Evolutionary conservation across 345 rosid genomes (phyloP), one percentile per base, ranked within the genome.

Genomic region (Eucalyptus marginata): DNA sequence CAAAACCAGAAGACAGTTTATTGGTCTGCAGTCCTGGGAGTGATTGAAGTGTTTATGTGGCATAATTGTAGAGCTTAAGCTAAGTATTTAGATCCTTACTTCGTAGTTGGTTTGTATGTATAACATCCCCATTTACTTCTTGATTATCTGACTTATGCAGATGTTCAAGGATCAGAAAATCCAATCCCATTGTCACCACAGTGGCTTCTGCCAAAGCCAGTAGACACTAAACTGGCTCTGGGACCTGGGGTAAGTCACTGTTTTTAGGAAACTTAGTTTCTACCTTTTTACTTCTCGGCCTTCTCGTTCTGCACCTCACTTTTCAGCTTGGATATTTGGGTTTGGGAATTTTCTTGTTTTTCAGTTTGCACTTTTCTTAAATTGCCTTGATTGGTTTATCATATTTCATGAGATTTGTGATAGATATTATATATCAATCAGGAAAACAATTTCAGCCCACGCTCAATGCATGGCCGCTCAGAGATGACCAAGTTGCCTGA

Each of bases 201-300:
- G 92, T 97, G 99, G 99, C 99, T 97, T 93, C 95, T 95, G 92
- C 93, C 99, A 81, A 98, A 97, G 93, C 91, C 97, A 36, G 98
- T 94, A 88, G 99, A 98, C 90, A 93, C 49, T 93, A 97, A 96
- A 94, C 90, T 94, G 89, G 99, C 95, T 92, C 66, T 91, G 87
- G 98, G 95, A 92, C 91, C 93, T 90, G 94, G 92, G 97, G 99
- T 97, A 92, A 92, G 96, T 93, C 88, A 54, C 58, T 83, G 29
- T 85, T 90, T 86, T 25, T 88, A 56, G 15, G 24, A 46, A 44
- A 66, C 33, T 88, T 76, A 71, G n/a, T 88, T 31, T 47, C n/a
- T 46, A 86, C 64, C 10, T 11, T 49, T 31, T 7, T 49, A 10
- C 62, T 71, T 29, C 86, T 10, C 4, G 11, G 49, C 86, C 13